A percentile compares a stretch with the other conserved stretches of the same genome.
Evolutionary conservation across 1,284 basidiomycete genomes (phyloP).

Genomic region (Xanthoconium separans): DNA sequence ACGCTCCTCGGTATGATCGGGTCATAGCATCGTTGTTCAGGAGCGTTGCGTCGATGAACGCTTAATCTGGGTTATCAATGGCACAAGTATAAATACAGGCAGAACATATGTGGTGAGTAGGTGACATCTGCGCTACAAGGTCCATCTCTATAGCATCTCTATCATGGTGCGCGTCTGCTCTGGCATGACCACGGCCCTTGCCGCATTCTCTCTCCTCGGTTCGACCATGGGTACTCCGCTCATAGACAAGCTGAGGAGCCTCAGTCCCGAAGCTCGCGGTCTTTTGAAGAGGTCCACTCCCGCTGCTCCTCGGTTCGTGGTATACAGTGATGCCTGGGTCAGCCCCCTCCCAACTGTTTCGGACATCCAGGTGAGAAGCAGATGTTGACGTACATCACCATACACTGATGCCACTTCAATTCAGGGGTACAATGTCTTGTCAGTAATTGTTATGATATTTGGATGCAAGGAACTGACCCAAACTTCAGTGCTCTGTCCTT

Average conservation of each 20-base stretch:
- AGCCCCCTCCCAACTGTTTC: background rate
- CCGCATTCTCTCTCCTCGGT: background rate
- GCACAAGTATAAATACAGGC: background rate
- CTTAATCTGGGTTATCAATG: background rate
- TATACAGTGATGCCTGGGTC: background rate
- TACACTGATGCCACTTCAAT: background rate
- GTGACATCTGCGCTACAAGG: background rate
- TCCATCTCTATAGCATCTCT: too few species aligned
- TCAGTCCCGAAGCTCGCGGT: background rate
- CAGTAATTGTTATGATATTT: background rate
- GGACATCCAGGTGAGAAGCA: background rate
- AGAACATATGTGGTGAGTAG: too few species aligned
- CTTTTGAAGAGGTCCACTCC: background rate
- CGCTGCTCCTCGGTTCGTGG: background rate
- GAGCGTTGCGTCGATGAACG: too few species aligned
- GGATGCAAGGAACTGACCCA: background rate
- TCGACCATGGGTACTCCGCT: background rate
- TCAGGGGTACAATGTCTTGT: constrained; percentile 1
- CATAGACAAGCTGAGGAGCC: background rate
- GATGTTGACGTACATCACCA: too few species aligned
- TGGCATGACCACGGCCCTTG: background rate
- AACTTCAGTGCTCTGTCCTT: background rate
- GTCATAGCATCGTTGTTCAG: too few species aligned
- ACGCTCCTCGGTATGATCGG: too few species aligned
- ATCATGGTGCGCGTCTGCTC: background rate